phyloP scores from a whole-genome alignment of 306 rosid genomes.

The Ziziphus jujuba region DNA sequence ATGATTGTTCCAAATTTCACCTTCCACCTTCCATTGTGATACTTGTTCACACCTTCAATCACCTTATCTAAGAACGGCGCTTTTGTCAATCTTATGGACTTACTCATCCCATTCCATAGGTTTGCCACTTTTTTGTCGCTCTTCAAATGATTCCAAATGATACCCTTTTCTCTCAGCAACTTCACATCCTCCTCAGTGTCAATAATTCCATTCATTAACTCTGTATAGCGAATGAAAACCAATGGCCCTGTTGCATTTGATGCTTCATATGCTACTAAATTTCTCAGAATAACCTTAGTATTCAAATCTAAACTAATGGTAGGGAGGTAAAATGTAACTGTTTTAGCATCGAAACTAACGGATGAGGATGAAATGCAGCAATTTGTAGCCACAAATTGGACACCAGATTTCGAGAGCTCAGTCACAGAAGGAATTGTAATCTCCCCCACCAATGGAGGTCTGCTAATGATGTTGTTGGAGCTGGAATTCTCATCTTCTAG shows the following conservation, averaged over 20 bases:
- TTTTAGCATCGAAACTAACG: conserved; percentile 48
- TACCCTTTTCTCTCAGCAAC: conserved; percentile 51
- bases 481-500: conserved; percentile 31
- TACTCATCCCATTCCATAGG: conserved; percentile 75
- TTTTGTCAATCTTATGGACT: conserved; percentile 58
- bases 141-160: conserved; percentile 61
- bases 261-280: conserved; percentile 75
- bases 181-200: conserved; percentile 65
- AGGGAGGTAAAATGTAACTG: conserved; percentile 55
- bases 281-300: conserved; percentile 55
- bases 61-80: conserved; percentile 63
- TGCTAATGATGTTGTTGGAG: conserved; percentile 19
- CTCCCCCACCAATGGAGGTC: conserved; percentile 65
- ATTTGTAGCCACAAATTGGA: conserved; percentile 37
- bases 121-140: conserved; percentile 62
- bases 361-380: conserved; percentile 50
- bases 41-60: conserved; percentile 75
- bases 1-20: conserved; percentile 49
- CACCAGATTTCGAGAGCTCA: conserved; percentile 43
- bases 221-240: conserved; percentile 64
- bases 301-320: conserved; percentile 53
- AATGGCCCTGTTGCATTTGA: conserved; percentile 56
- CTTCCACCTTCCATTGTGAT: conserved; percentile 53
- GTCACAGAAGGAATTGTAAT: conserved; percentile 67
- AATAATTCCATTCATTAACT: conserved; percentile 76